A percentile compares a stretch with the other conserved stretches of the same genome.
phyloP scores from a whole-genome alignment of 164 flowering plant species.

The Platanus orientalis region DNA sequence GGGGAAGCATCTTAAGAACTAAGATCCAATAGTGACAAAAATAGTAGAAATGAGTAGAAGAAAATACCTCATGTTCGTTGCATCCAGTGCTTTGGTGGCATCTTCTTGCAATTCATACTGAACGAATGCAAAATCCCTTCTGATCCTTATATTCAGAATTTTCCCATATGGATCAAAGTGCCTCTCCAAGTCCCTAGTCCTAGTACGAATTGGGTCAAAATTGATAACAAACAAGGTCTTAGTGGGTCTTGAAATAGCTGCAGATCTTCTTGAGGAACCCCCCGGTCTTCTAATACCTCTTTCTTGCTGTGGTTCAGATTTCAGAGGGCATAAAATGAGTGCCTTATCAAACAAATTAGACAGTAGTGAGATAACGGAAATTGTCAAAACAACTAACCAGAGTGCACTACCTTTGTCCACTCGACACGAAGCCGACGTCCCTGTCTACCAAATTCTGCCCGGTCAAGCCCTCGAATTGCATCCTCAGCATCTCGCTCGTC shows the following conservation, averaged over 20 bases:
- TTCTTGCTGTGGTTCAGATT: slow-evolving; percentile 64
- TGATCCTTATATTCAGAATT: slow-evolving; percentile 73
- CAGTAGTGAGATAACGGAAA: slow-evolving; percentile 3
- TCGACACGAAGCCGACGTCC: slow-evolving; percentile 95
- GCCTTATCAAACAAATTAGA: not conserved
- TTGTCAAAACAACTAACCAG: not conserved
- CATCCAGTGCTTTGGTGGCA: slow-evolving; percentile 70
- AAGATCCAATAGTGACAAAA: no score
- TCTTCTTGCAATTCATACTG: slow-evolving; percentile 91
- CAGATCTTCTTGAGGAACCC: slow-evolving; percentile 50
- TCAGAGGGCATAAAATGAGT: not conserved
- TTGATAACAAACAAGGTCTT: slow-evolving; percentile 95
- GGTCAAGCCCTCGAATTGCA: slow-evolving; percentile 84
- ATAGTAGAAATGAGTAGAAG: slow-evolving; percentile 3
- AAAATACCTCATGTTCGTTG: slow-evolving; percentile 48
- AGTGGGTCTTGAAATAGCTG: slow-evolving; percentile 60
- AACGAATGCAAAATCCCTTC: slow-evolving; percentile 91
- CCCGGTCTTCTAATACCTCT: slow-evolving; percentile 67
- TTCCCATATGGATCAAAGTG: slow-evolving; percentile 96
- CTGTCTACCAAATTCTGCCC: slow-evolving; percentile 78
- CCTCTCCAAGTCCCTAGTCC: slow-evolving; percentile 83
- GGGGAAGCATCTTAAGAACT: no score
- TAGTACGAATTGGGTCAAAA: slow-evolving; percentile 74
- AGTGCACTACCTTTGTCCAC: slow-evolving; percentile 78
- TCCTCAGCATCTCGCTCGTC: slow-evolving; percentile 98